A percentile compares a stretch with the other conserved stretches of the same genome.
Evolutionary conservation across 2,329 filamentous ascomycete genomes (phyloP).

Genomic region (Colletotrichum nymphaeae): DNA sequence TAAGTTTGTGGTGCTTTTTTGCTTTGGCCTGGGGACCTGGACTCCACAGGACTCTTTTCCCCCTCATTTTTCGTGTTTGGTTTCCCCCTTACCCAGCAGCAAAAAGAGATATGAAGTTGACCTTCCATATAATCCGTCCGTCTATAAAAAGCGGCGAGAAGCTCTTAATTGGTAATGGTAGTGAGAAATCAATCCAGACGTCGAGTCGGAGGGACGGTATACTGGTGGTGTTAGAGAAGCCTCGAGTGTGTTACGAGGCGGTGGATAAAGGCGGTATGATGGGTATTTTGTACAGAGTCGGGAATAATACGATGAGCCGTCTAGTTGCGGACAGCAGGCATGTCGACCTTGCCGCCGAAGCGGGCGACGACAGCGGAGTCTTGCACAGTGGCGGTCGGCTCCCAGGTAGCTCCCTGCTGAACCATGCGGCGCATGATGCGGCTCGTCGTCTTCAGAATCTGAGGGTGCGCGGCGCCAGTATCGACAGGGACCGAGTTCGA

Average conservation of each 20-base stretch:
- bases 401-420: conserved; percentile 15
- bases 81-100: background rate
- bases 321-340: conserved; percentile 30
- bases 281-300: conserved; percentile 30
- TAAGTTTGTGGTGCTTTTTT: background rate
- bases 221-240: background rate
- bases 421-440: conserved; percentile 32
- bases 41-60: background rate
- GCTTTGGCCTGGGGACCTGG: conserved; percentile 2
- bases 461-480: conserved; percentile 5
- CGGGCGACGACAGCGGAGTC: background rate
- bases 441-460: conserved; percentile 20
- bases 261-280: conserved; percentile 4
- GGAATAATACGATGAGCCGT: background rate
- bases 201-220: conserved; percentile 31
- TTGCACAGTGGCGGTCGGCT: conserved; percentile 15
- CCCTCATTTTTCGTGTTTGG: background rate
- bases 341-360: conserved; percentile 30
- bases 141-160: conserved; percentile 28
- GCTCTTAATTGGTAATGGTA: conserved; percentile 19
- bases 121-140: conserved; percentile 27
- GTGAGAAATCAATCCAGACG: conserved; percentile 32
- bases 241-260: background rate
- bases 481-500: conserved; percentile 38
- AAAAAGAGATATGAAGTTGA: conserved; percentile 2